phyloP scores from a whole-genome alignment of 371 early-diverging fungal genomes.

The Saksenaea vasiformis region DNA sequence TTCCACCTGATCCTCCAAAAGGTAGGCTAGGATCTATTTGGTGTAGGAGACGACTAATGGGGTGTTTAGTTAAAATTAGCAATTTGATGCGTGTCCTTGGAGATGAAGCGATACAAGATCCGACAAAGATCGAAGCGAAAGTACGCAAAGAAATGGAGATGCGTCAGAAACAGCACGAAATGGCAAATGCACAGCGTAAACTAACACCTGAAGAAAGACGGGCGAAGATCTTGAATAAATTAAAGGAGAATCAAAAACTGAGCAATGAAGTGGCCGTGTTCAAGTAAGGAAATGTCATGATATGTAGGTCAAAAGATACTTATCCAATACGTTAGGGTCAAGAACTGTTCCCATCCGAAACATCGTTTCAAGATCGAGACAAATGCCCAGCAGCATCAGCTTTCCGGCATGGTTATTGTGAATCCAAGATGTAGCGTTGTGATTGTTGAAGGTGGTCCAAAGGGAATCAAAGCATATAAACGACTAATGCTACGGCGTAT shows the following conservation, averaged over 20 bases:
- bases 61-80: slow-evolving; percentile 70
- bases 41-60: background rate
- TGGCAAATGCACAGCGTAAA: slow-evolving; percentile 81
- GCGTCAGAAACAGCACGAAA: slow-evolving; percentile 80
- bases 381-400: slow-evolving; percentile 83
- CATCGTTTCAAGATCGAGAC: slow-evolving; percentile 86
- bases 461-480: slow-evolving; percentile 88
- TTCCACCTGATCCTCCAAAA: slow-evolving; percentile 93
- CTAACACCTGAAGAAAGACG: slow-evolving; percentile 85
- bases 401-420: slow-evolving; percentile 83
- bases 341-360: slow-evolving; percentile 75
- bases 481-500: slow-evolving; percentile 95
- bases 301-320: background rate
- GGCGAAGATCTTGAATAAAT: slow-evolving; percentile 76
- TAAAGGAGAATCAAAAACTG: slow-evolving; percentile 69
- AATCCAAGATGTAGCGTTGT: slow-evolving; percentile 78
- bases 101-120: slow-evolving; percentile 90
- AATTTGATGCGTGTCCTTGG: slow-evolving; percentile 95
- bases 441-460: slow-evolving; percentile 93
- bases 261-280: slow-evolving; percentile 77
- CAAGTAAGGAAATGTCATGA: slow-evolving; percentile 54
- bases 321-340: slow-evolving; percentile 54
- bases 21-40: slow-evolving; percentile 20
- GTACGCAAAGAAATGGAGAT: slow-evolving; percentile 85
- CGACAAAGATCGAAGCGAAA: slow-evolving; percentile 88